Conservation (phyloP, 768 basidiomycete genomes). For the Russula emetica region DNA sequence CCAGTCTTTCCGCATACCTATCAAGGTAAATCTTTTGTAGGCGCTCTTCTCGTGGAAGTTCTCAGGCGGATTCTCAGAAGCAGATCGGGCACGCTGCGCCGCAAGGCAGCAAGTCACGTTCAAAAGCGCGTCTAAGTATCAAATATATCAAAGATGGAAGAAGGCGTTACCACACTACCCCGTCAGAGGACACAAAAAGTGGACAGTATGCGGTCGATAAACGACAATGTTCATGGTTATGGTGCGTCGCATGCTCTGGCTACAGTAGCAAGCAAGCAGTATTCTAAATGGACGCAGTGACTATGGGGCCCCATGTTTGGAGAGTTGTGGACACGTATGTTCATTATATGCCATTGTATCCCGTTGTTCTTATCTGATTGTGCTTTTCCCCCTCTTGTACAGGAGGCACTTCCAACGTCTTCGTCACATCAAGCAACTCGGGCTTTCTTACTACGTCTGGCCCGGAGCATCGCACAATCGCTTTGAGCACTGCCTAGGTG, state of each 20-base stretch:
- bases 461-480: slow-evolving; percentile 75
- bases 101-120: slow-evolving; percentile 14
- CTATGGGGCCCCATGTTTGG: slow-evolving; percentile 36
- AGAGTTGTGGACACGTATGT: slow-evolving; percentile 67
- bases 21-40: slow-evolving; percentile 3
- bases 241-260: slow-evolving; percentile 8
- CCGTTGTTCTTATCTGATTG: background rate
- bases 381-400: background rate
- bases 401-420: slow-evolving; percentile 77
- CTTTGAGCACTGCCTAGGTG: slow-evolving; percentile 82
- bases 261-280: background rate
- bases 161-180: background rate
- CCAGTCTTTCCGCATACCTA: background rate
- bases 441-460: slow-evolving; percentile 72
- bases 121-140: slow-evolving; percentile 2
- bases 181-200: background rate
- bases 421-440: slow-evolving; percentile 74
- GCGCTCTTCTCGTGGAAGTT: background rate
- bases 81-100: slow-evolving; percentile 13
- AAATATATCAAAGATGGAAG: slow-evolving; percentile 12
- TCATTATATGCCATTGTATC: background rate
- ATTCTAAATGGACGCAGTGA: slow-evolving; percentile 12
- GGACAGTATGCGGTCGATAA: slow-evolving; percentile 18
- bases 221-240: slow-evolving; percentile 18
- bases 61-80: slow-evolving; percentile 4